Evolutionary conservation across 352 stramenopile genomes (phyloP).

Genomic region (Phytophthora ramorum): DNA sequence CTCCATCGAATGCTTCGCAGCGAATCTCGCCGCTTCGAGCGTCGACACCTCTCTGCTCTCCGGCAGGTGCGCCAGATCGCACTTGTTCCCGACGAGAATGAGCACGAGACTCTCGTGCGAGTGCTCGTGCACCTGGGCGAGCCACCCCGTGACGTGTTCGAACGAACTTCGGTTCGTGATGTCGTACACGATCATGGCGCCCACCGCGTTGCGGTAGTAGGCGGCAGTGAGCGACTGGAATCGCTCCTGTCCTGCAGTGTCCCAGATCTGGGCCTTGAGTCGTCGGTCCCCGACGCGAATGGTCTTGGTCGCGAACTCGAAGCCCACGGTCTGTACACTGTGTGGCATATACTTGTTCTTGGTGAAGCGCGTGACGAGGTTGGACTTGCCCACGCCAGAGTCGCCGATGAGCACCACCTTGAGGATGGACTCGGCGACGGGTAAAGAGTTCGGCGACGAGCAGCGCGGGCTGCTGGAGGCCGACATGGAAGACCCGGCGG

Average conservation of each 20-base stretch:
- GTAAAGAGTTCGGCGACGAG: slow-evolving; percentile 38
- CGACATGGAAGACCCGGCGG: slow-evolving; percentile 39
- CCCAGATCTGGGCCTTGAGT: slow-evolving; percentile 91
- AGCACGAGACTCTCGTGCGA: slow-evolving; percentile 85
- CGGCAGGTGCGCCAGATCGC: slow-evolving; percentile 79
- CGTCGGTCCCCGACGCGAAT: slow-evolving; percentile 83
- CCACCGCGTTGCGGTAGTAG: slow-evolving; percentile 92
- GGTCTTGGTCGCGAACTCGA: slow-evolving; percentile 91
- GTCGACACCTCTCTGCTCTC: slow-evolving; percentile 86
- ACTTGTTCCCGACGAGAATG: slow-evolving; percentile 90
- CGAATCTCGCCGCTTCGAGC: slow-evolving; percentile 85
- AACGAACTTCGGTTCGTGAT: slow-evolving; percentile 90
- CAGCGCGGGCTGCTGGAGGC: slow-evolving; percentile 60
- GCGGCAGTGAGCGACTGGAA: slow-evolving; percentile 93
- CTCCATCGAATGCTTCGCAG: slow-evolving; percentile 81
- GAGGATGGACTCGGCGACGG: slow-evolving; percentile 63
- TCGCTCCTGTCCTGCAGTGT: slow-evolving; percentile 90
- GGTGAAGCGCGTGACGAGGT: slow-evolving; percentile 88
- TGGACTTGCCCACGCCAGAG: slow-evolving; percentile 89
- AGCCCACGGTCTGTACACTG: slow-evolving; percentile 84
- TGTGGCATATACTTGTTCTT: slow-evolving; percentile 90
- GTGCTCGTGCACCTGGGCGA: slow-evolving; percentile 84
- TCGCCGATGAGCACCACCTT: slow-evolving; percentile 92
- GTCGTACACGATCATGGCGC: slow-evolving; percentile 94
- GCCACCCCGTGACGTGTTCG: slow-evolving; percentile 80